Percentiles rank a stretch among this genome's conserved stretches.
These are phyloP conservation scores for Colletotrichum tamarilloi DNA, from an alignment of 2,329 filamentous ascomycete species.

Conservation along the genomic window DNA sequence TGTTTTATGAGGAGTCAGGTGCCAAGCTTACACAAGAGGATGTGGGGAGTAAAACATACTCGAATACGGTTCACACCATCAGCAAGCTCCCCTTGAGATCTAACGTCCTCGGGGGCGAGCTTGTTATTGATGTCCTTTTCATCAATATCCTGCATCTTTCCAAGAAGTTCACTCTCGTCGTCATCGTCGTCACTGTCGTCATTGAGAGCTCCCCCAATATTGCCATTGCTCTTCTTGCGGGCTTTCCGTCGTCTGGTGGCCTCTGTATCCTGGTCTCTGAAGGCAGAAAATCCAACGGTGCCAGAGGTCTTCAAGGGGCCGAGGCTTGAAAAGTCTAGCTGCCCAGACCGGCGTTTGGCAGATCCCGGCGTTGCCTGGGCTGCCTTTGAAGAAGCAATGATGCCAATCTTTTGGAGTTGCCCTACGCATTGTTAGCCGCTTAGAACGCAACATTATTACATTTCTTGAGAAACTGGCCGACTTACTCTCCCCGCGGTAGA, in stretches of 20 bases:
- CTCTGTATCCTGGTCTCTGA: conserved; percentile 77
- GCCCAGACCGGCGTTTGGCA: conserved; percentile 82
- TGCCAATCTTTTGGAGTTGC: conserved; percentile 96
- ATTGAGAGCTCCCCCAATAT: conserved; percentile 63
- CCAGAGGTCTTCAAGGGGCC: conserved; percentile 87
- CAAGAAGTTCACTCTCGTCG: conserved; percentile 68
- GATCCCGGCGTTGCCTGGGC: conserved; percentile 69
- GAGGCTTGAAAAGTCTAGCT: conserved; percentile 86
- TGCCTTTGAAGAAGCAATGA: conserved; percentile 76
- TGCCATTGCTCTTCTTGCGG: conserved; percentile 73
- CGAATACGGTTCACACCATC: conserved; percentile 86
- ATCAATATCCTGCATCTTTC: conserved; percentile 73
- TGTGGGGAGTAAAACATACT: conserved; percentile 58
- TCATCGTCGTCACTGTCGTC: conserved; percentile 83
- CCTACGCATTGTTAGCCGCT: conserved; percentile 59
- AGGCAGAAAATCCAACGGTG: conserved; percentile 89
- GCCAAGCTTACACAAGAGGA: not conserved
- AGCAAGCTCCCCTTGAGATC: conserved; percentile 78
- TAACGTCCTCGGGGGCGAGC: conserved; percentile 77
- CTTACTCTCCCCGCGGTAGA: conserved; percentile 95
- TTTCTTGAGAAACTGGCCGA: conserved; percentile 41
- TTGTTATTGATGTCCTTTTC: conserved; percentile 70
- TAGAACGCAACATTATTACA: not conserved
- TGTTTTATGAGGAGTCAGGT: conserved; percentile 46
- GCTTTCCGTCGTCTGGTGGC: conserved; percentile 67